These are phyloP conservation scores for Linum trigynum DNA, from an alignment of 345 rosid species.

Conservation along the genomic window DNA sequence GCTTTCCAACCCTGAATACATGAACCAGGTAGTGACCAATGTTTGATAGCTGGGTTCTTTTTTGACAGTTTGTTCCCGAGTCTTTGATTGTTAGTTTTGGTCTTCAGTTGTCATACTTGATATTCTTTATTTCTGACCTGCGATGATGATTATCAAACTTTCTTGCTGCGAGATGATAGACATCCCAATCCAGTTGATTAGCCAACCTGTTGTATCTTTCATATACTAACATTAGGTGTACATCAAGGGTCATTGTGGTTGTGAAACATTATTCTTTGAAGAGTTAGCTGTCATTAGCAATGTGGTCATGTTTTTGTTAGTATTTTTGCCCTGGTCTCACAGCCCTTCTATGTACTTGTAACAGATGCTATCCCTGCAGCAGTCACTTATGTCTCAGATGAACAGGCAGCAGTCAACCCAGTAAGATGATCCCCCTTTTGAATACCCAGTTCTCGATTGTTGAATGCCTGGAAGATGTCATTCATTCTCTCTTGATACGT, in stretches of 20 bases:
- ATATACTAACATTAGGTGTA: too few relatives aligned
- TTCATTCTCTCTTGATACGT: slow-evolving; percentile 8
- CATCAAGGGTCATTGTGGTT: too few relatives aligned
- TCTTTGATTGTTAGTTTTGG: background rate
- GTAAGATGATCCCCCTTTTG: slow-evolving; percentile 27
- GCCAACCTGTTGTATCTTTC: too few relatives aligned
- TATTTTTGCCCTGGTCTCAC: background rate
- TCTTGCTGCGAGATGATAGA: too few relatives aligned
- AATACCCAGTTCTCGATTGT: background rate
- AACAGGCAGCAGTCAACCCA: slow-evolving; percentile 45
- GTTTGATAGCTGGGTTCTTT: background rate
- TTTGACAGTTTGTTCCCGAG: background rate
- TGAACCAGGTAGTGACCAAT: slow-evolving; percentile 46
- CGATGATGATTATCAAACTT: too few relatives aligned
- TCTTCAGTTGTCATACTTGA: background rate
- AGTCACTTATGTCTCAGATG: slow-evolving; percentile 51
- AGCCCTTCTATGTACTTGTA: slow-evolving; percentile 18
- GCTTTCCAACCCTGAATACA: slow-evolving; percentile 53
- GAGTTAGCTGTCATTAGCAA: background rate
- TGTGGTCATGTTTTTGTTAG: background rate
- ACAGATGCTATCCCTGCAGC: slow-evolving; percentile 55
- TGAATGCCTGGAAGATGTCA: background rate
- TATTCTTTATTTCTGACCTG: too few relatives aligned
- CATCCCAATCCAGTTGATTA: too few relatives aligned
- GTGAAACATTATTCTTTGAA: too few relatives aligned